Percentiles rank a stretch among this genome's conserved stretches.
Conservation (phyloP, 1,284 basidiomycete species). For the Chalciporus sp. region DNA sequence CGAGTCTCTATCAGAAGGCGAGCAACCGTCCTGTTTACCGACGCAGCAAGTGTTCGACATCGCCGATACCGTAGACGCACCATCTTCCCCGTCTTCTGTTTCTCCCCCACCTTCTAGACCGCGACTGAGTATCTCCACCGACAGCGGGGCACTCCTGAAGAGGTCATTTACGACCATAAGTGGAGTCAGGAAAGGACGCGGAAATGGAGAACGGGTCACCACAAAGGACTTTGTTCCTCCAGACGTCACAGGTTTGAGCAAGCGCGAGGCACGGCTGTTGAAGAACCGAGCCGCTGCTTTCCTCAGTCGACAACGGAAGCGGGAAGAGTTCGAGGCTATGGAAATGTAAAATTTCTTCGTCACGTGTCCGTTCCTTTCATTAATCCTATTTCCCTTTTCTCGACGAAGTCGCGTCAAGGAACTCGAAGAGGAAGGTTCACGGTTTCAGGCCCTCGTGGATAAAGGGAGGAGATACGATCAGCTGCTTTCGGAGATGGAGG, state of each 20-base stretch:
- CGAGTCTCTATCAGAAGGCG: constrained; percentile 44
- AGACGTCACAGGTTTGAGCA: constrained; percentile 84
- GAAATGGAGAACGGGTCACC: constrained; percentile 63
- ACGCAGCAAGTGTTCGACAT: constrained; percentile 74
- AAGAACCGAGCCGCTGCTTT: constrained; percentile 93
- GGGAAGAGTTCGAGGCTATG: constrained; percentile 90
- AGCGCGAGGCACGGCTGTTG: constrained; percentile 87
- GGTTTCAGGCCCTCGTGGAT: constrained; percentile 59
- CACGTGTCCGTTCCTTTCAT: constrained; percentile 11
- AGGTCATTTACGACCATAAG: constrained; percentile 48
- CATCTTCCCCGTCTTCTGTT: constrained; percentile 36
- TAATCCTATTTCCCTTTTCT: constrained; percentile 19
- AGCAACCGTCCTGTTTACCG: constrained; percentile 60
- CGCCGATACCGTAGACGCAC: constrained; percentile 37
- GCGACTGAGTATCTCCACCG: constrained; percentile 30
- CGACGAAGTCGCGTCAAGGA: constrained; percentile 43
- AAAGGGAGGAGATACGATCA: constrained; percentile 38
- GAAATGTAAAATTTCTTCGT: constrained; percentile 65
- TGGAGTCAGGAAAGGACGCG: constrained; percentile 59
- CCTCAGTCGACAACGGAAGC: constrained; percentile 86
- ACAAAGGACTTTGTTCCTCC: constrained; percentile 86
- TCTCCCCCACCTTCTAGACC: constrained; percentile 41
- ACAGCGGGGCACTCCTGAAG: constrained; percentile 35
- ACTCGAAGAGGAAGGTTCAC: constrained; percentile 77
- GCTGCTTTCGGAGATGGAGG: constrained; percentile 62